These are phyloP conservation scores for Zostera marina DNA, from an alignment of 116 monocot genomes.

Conservation along the genomic window DNA sequence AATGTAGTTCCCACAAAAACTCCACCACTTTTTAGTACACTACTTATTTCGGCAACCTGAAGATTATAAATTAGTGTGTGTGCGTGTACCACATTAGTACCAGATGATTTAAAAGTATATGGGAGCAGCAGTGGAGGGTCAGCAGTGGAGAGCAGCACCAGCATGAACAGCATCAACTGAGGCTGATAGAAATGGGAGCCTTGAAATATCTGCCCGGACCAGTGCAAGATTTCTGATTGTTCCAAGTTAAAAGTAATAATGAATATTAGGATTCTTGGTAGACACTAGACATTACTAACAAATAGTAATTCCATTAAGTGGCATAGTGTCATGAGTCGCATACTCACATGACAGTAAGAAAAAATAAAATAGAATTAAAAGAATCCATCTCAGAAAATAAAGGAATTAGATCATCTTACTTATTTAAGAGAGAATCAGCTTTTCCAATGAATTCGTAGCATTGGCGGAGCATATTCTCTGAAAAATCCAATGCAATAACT, in stretches of 20 bases:
- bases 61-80: no score
- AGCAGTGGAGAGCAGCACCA: conserved; percentile 93
- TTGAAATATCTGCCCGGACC: conserved; percentile 84
- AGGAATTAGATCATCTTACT: conserved; percentile 25
- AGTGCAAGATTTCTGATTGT: conserved; percentile 74
- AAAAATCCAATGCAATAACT: conserved; percentile 87
- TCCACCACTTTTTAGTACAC: conserved; percentile 71
- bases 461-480: conserved; percentile 97
- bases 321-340: no score
- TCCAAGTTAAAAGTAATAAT: not conserved
- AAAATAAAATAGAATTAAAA: not conserved
- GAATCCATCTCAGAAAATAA: not conserved
- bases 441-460: conserved; percentile 74
- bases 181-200: conserved; percentile 83
- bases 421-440: conserved; percentile 37
- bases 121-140: no score
- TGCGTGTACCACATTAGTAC: no score
- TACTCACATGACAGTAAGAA: not conserved
- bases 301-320: no score
- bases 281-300: no score
- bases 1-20: conserved; percentile 91
- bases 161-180: conserved; percentile 92
- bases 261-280: not conserved
- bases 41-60: conserved; percentile 97
- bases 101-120: no score